Evolutionary conservation across 2,329 filamentous ascomycete genomes (phyloP).

Genomic region (Colletotrichum godetiae): DNA sequence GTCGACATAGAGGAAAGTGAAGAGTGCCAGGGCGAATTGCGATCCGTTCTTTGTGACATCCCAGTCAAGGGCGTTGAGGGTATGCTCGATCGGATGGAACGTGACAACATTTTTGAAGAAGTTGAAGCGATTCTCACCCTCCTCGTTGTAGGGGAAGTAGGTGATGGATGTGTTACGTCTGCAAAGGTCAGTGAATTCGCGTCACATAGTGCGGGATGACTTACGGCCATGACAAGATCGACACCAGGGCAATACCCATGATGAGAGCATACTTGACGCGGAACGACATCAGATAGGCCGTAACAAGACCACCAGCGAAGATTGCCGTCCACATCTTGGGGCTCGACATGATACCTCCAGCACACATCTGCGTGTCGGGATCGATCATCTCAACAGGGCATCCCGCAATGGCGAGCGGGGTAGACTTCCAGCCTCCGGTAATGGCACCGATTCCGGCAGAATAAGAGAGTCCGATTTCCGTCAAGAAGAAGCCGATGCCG

Average conservation of each 20-base stretch:
- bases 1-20: slow-evolving; percentile 84
- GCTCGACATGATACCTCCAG: slow-evolving; percentile 77
- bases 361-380: slow-evolving; percentile 59
- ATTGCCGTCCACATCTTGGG: slow-evolving; percentile 91
- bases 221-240: slow-evolving; percentile 80
- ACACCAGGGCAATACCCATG: slow-evolving; percentile 77
- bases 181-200: slow-evolving; percentile 27
- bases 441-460: slow-evolving; percentile 85
- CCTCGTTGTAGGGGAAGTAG: slow-evolving; percentile 75
- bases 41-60: slow-evolving; percentile 64
- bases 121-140: slow-evolving; percentile 73
- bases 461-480: slow-evolving; percentile 77
- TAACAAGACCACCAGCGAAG: slow-evolving; percentile 82
- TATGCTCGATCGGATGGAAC: slow-evolving; percentile 76
- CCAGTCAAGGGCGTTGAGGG: slow-evolving; percentile 75
- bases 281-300: slow-evolving; percentile 83
- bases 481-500: slow-evolving; percentile 73
- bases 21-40: slow-evolving; percentile 77
- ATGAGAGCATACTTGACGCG: slow-evolving; percentile 81
- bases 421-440: slow-evolving; percentile 72
- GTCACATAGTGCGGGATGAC: slow-evolving; percentile 42
- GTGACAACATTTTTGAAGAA: slow-evolving; percentile 80
- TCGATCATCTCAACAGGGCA: slow-evolving; percentile 70
- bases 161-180: slow-evolving; percentile 76
- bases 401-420: slow-evolving; percentile 81